Conservation (phyloP, 2,329 filamentous ascomycete genomes). For the Aspergillus aculeatus region DNA sequence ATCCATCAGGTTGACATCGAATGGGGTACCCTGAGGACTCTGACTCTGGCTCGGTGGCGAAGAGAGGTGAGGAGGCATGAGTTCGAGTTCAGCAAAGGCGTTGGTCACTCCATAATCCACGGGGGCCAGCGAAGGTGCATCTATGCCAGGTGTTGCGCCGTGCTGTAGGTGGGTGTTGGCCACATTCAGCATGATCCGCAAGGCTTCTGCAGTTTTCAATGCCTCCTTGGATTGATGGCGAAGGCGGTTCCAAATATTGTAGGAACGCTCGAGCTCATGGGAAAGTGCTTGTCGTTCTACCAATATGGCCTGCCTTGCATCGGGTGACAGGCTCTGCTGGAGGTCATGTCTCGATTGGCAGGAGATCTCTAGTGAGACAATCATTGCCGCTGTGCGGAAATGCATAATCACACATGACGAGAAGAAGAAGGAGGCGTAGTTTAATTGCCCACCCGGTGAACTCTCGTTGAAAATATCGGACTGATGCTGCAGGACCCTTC, state of each 20-base stretch:
- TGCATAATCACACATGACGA: constrained; percentile 12
- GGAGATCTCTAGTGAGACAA: constrained; percentile 19
- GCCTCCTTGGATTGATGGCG: constrained; percentile 20
- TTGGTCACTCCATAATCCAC: not conserved
- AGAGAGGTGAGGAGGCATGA: not conserved
- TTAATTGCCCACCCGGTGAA: constrained; percentile 49
- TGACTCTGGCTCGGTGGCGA: not conserved
- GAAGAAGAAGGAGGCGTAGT: constrained; percentile 17
- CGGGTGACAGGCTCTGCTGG: constrained; percentile 12
- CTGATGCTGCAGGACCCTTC: constrained; percentile 49
- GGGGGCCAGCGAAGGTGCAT: not conserved
- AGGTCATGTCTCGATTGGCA: constrained; percentile 15
- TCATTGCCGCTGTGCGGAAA: constrained; percentile 19
- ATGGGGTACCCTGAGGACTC: constrained; percentile 6
- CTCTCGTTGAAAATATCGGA: constrained; percentile 49
- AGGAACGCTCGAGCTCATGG: constrained; percentile 14
- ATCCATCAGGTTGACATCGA: constrained; percentile 21
- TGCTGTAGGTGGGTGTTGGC: constrained; percentile 19
- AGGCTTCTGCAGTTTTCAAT: constrained; percentile 16
- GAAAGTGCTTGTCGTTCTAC: constrained; percentile 13
- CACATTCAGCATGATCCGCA: constrained; percentile 20
- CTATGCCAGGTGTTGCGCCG: constrained; percentile 15
- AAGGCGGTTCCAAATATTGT: constrained; percentile 16
- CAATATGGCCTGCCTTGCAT: constrained; percentile 12
- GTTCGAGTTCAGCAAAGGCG: not conserved